These are phyloP conservation scores for Heracleum sosnowskyi DNA, from an alignment of 129 eudicot species.

Conservation along the genomic window DNA sequence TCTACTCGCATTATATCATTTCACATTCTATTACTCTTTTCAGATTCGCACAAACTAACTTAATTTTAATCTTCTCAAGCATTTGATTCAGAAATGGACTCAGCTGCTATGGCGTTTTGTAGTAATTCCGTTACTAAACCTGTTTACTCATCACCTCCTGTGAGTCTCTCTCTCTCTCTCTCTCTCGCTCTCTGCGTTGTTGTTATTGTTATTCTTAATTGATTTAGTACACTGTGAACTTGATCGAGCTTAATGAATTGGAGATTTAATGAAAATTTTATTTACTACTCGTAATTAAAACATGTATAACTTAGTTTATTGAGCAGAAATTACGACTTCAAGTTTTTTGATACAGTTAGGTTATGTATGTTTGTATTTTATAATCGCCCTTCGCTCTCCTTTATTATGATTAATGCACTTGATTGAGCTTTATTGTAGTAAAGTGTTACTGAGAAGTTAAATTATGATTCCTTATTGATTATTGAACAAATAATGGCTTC, in stretches of 20 bases:
- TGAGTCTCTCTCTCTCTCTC: constrained; percentile 1
- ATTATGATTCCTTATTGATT: not conserved
- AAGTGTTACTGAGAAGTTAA: not conserved
- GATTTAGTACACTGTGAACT: not conserved
- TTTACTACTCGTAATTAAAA: not conserved
- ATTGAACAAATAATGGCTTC: not conserved
- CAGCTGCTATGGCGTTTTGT: constrained; percentile 38
- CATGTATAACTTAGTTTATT: not conserved
- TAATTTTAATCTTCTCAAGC: not conserved
- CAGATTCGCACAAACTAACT: not conserved
- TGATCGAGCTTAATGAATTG: not conserved
- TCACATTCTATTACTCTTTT: not conserved
- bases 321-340: not conserved
- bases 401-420: not conserved
- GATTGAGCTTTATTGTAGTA: not conserved
- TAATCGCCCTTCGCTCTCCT: too few species aligned
- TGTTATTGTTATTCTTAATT: not conserved
- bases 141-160: constrained; percentile 25
- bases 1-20: not conserved
- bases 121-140: constrained; percentile 25
- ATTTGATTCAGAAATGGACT: constrained; percentile 33
- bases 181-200: not conserved
- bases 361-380: not conserved
- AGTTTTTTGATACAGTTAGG: too few species aligned
- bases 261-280: not conserved